phyloP scores from a whole-genome alignment of 257 asterid genomes.

The Scutellaria baicalensis region DNA sequence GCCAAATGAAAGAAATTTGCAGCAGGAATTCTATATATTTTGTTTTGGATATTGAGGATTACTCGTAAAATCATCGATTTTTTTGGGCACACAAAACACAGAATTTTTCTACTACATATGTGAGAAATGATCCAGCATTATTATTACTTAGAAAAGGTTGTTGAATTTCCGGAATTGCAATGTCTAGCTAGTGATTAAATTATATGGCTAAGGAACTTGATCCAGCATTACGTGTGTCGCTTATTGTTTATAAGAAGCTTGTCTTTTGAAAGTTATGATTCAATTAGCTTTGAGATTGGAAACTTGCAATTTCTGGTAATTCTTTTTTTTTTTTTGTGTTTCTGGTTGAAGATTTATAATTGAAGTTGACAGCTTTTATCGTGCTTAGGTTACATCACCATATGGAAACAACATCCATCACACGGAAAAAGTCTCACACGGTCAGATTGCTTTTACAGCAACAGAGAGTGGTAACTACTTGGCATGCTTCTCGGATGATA shows the following conservation, averaged over 20 bases:
- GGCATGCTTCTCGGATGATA: constrained; percentile 56
- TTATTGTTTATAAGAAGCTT: not conserved
- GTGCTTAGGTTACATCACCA: constrained; percentile 70
- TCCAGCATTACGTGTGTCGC: not conserved
- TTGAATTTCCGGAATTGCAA: not conserved
- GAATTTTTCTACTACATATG: not conserved
- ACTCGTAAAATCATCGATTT: not conserved
- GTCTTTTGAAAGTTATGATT: not conserved
- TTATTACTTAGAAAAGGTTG: not conserved
- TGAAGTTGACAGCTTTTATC: not conserved
- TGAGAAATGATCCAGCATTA: not conserved
- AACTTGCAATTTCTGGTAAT: not conserved
- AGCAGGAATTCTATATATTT: not conserved
- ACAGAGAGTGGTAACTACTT: constrained; percentile 65
- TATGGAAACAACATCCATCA: constrained; percentile 58
- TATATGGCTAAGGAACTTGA: not conserved
- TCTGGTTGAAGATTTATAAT: not conserved
- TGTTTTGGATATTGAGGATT: not conserved
- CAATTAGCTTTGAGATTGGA: not conserved
- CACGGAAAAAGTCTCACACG: constrained; percentile 54
- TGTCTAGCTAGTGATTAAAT: not conserved
- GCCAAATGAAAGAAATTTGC: not conserved
- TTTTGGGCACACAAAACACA: not conserved
- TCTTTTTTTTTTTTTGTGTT: not conserved
- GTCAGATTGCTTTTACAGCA: constrained; percentile 81